phyloP scores from a whole-genome alignment of 192 early-diverging fungal species.

The Podochytrium sp. region DNA sequence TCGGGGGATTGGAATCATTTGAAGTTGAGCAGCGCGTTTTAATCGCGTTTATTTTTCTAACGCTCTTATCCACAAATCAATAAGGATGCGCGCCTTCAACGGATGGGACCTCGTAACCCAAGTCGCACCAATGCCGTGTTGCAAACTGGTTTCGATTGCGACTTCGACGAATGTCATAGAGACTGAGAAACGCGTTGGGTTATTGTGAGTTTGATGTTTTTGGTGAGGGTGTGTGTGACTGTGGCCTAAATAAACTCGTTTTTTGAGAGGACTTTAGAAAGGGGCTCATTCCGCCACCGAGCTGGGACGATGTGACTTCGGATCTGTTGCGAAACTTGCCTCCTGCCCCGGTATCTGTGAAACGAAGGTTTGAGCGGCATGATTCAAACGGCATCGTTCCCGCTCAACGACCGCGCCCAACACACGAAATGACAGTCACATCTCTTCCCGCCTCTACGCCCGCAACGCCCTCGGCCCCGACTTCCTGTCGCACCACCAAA shows the following conservation, averaged over 20 bases:
- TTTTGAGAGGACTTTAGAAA: neutral
- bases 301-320: constrained; percentile 39
- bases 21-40: too few species aligned
- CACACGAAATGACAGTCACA: constrained; percentile 31
- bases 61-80: neutral
- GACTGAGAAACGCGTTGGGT: neutral
- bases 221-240: too few species aligned
- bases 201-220: too few species aligned
- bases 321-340: constrained; percentile 35
- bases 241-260: too few species aligned
- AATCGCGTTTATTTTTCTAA: neutral
- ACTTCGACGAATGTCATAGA: constrained; percentile 18
- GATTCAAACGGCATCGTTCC: too few species aligned
- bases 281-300: constrained; percentile 4
- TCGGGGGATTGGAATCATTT: constrained; percentile 21
- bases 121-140: constrained; percentile 32
- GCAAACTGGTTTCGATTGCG: constrained; percentile 31
- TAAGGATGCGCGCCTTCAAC: constrained; percentile 20
- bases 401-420: too few species aligned
- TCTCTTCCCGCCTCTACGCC: constrained; percentile 36
- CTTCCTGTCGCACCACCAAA: constrained; percentile 22
- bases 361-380: constrained; percentile 22
- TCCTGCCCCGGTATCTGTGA: constrained; percentile 7
- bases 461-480: constrained; percentile 38
- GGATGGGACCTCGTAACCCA: constrained; percentile 19